Base-by-base conservation (phyloP, 1,139 yeast species). In the Yamadazyma dendronema region DNA sequence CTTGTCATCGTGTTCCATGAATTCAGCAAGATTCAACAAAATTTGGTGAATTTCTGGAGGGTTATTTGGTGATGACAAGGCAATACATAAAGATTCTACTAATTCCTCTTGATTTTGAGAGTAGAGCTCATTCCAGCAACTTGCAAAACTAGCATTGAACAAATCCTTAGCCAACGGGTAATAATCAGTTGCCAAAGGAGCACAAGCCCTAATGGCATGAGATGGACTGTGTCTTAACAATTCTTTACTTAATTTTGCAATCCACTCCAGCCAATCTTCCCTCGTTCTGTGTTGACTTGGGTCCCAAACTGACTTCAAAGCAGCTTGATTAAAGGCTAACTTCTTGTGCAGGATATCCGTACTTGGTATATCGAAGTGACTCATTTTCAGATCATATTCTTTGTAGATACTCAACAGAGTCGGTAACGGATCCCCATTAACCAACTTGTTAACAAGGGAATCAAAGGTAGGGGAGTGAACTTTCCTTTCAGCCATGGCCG, bases 201-300 rank as follows among this genome's bases (percentile, higher is more conserved):
- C 88, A 57, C 98, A 92, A 0, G 97, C 96, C 48, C 97, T 73
- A 31, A 94, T 73, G 1, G 97, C 95, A 54, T 88, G 96, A 0
- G 97, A 88, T 4, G 99, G 96, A 34, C 96, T 86, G 56, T 90
- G 96, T 49, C 86, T 87, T 47, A 94, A 65, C 25, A 94, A 64
- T 54, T 89, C 97, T 38, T 88, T 84, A 52, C 95, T 83, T 34
- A 94, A 68, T 40, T 94, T 72, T 38, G 95, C 77, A 47, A 90
- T 81, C 99, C 99, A 94, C 54, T 92, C 98, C 54, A 85, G 90
- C 98, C 98, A 94, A 51, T 92, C 98, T 53, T 90, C 98, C 48
- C 84, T 80, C 0, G 97, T 88, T 31, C 95, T 76, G 46, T 94
- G 77, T 49, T 88, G 92, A 21, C 85, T 79, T 13, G 96, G 85